phyloP scores from a whole-genome alignment of 768 basidiomycete genomes.

The Strobilomyces confusus region DNA sequence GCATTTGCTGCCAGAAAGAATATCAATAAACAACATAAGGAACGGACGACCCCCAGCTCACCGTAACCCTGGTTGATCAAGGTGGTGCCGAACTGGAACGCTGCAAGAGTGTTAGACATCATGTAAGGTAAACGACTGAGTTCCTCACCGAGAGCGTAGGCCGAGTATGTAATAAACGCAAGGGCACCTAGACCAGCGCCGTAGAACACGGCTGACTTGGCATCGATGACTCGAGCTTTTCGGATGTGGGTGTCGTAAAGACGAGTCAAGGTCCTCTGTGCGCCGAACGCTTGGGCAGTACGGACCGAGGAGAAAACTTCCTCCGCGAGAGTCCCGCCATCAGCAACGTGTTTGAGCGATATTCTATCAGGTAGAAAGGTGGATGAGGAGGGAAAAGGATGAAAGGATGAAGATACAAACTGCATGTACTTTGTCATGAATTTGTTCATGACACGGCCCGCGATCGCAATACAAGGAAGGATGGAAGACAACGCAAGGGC shows the following conservation, averaged over 20 bases:
- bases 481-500: slow-evolving; percentile 81
- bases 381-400: no score
- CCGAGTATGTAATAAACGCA: slow-evolving; percentile 79
- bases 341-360: no score
- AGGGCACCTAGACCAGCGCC: slow-evolving; percentile 65
- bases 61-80: slow-evolving; percentile 62
- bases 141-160: slow-evolving; percentile 65
- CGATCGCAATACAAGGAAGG: slow-evolving; percentile 74
- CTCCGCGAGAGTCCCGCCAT: no score
- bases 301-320: no score
- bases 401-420: slow-evolving; percentile 38
- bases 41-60: slow-evolving; percentile 22
- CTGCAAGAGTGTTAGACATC: slow-evolving; percentile 32
- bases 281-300: slow-evolving; percentile 74
- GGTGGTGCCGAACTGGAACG: slow-evolving; percentile 87
- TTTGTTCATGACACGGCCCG: slow-evolving; percentile 70
- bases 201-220: slow-evolving; percentile 57
- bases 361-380: no score
- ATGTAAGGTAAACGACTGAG: neutral
- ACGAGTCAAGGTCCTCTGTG: slow-evolving; percentile 55
- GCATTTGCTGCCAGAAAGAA: slow-evolving; percentile 45
- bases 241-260: slow-evolving; percentile 66
- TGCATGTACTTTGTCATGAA: slow-evolving; percentile 62
- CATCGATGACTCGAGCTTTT: slow-evolving; percentile 47
- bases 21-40: neutral